Evolutionary conservation across 1,139 yeast species (phyloP), one percentile per base, ranked within the genome.

Genomic region (Suhomyces ambrosiae): DNA sequence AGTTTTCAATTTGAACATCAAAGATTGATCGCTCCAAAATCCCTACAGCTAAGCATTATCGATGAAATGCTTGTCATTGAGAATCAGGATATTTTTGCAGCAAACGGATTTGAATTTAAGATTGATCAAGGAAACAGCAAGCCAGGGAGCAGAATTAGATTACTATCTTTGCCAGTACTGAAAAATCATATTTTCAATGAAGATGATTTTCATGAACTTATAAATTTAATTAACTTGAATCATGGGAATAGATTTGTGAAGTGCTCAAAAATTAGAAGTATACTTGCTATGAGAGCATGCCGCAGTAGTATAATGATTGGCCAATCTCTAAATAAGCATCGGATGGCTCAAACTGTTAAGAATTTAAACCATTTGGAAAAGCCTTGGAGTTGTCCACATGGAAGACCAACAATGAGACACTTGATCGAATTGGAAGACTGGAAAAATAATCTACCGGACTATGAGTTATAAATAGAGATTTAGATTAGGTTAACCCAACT

Each of bases 381-480:
- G 53, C 99, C 99, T 0, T 94, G 98, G 98, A 92, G 90, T 54
- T 92, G 99, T 60, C 99, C 99, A 0, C 99, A 92, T 61, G 98
- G 99, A 0, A 68, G 99, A 44, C 99, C 98, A 1, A 92, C 99
- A 2, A 79, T 92, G 84, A 71, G 98, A 40, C 97, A 92, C 59
- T 66, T 92, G 40, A 77, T 82, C 46, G 89, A 86, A 33, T 52
- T 84, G 27, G 59, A 69, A 32, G 60, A 67, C 32, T 74, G 82
- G 79, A 53, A 60, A 17, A 50, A 36, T 9, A 35, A 32, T 22
- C 27, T 32, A 5, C 23, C 10, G n/a, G 52, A 48, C 24, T 47
- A 46, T 19, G 40, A 32, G 33, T 31, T 44, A 22, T 45, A 19
- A 18, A 8, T 18, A 18, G 5, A n/a, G n/a, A n/a, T n/a, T n/a